A percentile compares a stretch with the other conserved stretches of the same genome.
Conservation (phyloP, 306 rosid species). For the Betula pendula region DNA sequence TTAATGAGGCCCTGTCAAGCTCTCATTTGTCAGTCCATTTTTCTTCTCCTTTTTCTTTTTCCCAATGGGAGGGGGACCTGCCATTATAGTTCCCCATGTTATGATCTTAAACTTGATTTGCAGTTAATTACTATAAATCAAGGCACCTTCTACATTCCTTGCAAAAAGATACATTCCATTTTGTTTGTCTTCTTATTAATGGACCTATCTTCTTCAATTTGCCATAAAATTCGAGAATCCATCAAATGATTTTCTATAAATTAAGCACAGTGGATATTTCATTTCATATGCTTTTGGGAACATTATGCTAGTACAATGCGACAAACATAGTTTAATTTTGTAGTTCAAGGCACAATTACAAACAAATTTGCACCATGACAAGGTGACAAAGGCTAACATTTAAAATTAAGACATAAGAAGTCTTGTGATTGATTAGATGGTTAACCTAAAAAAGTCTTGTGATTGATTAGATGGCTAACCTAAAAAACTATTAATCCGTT, state of each 20-base stretch:
- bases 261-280: background rate
- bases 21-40: constrained; percentile 35
- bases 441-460: too few species aligned
- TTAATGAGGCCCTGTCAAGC: constrained; percentile 34
- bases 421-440: too few species aligned
- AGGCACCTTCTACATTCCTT: constrained; percentile 9
- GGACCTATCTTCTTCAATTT: background rate
- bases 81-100: constrained; percentile 42
- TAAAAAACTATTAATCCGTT: background rate
- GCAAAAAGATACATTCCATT: background rate
- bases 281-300: background rate
- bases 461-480: too few species aligned
- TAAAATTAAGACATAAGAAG: too few species aligned
- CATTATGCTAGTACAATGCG: background rate
- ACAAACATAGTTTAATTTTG: background rate
- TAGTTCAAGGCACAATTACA: background rate
- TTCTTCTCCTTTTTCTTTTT: constrained; percentile 28
- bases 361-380: background rate
- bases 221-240: constrained; percentile 3
- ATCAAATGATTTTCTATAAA: background rate
- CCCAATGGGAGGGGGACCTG: constrained; percentile 38
- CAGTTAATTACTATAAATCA: constrained; percentile 28
- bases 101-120: constrained; percentile 28
- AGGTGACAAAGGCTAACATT: background rate
- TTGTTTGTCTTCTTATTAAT: constrained; percentile 23